Percentiles rank a stretch among this genome's conserved stretches.
These are phyloP conservation scores for Stenocarpella maydis DNA, from an alignment of 2,329 filamentous ascomycete genomes.

Conservation along the genomic window DNA sequence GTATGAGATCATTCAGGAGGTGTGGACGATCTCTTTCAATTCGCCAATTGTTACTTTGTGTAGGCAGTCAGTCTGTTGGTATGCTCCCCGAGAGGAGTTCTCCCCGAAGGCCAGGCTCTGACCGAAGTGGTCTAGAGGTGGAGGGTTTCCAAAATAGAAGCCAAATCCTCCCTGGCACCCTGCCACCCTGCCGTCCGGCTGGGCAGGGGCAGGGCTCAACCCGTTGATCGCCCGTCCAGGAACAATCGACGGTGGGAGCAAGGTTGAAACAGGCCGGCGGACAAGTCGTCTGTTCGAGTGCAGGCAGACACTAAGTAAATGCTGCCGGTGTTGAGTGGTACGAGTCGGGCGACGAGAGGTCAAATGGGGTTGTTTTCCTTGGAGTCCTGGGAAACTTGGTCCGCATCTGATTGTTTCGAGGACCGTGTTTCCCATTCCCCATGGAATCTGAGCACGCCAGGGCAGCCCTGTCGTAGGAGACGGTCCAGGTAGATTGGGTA, in stretches of 20 bases:
- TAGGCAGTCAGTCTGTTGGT: too few relatives aligned
- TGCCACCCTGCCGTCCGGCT: not conserved
- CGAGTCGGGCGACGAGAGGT: not conserved
- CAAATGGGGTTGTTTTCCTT: not conserved
- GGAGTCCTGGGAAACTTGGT: too few relatives aligned
- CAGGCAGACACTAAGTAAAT: not conserved
- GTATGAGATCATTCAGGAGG: slow-evolving; percentile 20
- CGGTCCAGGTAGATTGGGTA: slow-evolving; percentile 14
- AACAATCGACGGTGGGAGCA: slow-evolving; percentile 7
- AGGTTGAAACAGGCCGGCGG: slow-evolving; percentile 13
- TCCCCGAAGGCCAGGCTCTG: slow-evolving; percentile 2
- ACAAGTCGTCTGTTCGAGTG: not conserved
- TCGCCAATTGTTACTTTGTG: not conserved
- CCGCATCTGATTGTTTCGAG: not conserved
- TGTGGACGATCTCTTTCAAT: not conserved
- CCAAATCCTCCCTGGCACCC: slow-evolving; percentile 8
- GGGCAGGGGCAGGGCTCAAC: not conserved
- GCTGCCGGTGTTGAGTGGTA: not conserved
- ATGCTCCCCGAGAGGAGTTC: not conserved
- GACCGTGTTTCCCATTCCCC: slow-evolving; percentile 1
- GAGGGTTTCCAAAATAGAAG: slow-evolving; percentile 15
- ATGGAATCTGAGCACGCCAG: not conserved
- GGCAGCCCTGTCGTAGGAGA: slow-evolving; percentile 23
- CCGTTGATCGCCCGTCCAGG: slow-evolving; percentile 5
- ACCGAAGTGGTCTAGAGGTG: not conserved